phyloP scores from a whole-genome alignment of 257 asterid genomes.

The Fraxinus quadrangulata region DNA sequence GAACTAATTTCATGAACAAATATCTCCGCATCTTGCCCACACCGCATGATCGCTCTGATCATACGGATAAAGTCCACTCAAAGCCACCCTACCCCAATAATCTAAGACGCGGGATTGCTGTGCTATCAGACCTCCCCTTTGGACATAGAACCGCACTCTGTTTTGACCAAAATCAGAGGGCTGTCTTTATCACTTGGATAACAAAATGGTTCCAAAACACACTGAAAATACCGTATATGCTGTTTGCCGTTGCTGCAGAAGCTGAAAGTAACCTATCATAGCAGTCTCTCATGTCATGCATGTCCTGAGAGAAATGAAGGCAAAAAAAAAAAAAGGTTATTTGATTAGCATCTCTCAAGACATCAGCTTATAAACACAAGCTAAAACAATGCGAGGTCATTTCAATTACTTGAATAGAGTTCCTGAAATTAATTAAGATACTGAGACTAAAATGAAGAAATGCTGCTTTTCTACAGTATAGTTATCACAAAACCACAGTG shows the following conservation, averaged over 20 bases:
- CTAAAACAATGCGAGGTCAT: background rate
- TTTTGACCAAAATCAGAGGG: background rate
- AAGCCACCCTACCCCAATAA: too few species aligned
- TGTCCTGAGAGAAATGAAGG: constrained; percentile 54
- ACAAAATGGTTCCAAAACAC: background rate
- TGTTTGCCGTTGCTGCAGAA: constrained; percentile 91
- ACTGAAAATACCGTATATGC: constrained; percentile 66
- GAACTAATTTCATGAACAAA: background rate
- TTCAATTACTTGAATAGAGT: background rate
- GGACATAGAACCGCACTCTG: too few species aligned
- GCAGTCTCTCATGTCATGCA: constrained; percentile 88
- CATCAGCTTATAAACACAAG: background rate
- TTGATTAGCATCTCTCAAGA: background rate
- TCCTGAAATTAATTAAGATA: background rate
- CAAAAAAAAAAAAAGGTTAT: background rate
- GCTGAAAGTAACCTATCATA: constrained; percentile 92
- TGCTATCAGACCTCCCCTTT: too few species aligned
- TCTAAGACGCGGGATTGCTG: too few species aligned
- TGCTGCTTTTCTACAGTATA: background rate
- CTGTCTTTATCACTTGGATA: background rate
- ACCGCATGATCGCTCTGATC: too few species aligned
- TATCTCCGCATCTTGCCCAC: too few species aligned
- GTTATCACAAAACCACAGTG: background rate
- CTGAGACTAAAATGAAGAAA: background rate
- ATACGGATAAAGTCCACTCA: too few species aligned